Base-by-base conservation (phyloP, 306 rosid species). In the Vigna nakashimae region DNA sequence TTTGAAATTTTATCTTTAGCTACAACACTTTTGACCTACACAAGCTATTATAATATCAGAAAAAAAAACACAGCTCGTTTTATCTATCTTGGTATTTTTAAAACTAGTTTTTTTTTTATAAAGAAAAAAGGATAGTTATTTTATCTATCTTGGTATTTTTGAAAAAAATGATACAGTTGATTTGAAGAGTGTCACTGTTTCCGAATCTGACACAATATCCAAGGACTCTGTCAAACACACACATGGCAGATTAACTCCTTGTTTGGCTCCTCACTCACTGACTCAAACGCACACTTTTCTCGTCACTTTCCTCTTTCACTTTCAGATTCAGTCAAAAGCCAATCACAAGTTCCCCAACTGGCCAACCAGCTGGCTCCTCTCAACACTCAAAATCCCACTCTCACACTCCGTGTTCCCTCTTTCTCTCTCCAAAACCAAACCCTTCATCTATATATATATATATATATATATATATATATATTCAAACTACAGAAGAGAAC, bases 321-420 rank as follows among this genome's bases (percentile, higher is more conserved):
- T 70, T 51, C 5, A 42, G 76, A 71, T 34, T 67, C 73, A 62
- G 74, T 80, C 84, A 51, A 56, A 77, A 69, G 15, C 18, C 64
- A 46, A 64, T 51, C 50, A 66, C 18, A 43, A 58, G 26, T 6
- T 9, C 48, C 16, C 6, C 53, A 73, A 50, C 43, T 24, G 1
- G 9, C 75, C 75, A 82, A 75, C 80, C 79, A 79, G 80, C 80
- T 83, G 92, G 71, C 78, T 72, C 76, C 82, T 77, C 69, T 22
- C 36, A 6, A 49, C 79, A 8, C 78, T 57, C 16, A 0, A 1
- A 34, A 9, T 66, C 80, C 42, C 70, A 34, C 73, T 45, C 40
- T 0, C 53, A 18, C 32, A 30, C 57, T 51, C 81, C 76, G 84
- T 50, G 86, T 87, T 69, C 17, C 22, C 65, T 8, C 14, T 38